A percentile compares a stretch with the other conserved stretches of the same genome.
Evolutionary conservation across 352 stramenopile genomes (phyloP).

Genomic region (Elongisporangium undulatum): DNA sequence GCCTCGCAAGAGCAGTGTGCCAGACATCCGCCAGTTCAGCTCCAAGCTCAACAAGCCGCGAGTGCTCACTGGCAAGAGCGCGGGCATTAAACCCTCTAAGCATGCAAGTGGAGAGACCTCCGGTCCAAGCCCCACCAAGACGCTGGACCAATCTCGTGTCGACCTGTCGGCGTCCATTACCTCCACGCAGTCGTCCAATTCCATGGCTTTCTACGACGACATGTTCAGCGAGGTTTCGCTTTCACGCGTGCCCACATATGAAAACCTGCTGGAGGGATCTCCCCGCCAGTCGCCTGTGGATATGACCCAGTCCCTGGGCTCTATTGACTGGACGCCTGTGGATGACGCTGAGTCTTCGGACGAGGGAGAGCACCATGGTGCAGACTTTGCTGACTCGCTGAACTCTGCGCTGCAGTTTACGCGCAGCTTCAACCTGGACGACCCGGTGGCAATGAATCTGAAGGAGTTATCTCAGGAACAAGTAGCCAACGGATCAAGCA

Average conservation of each 20-base stretch:
- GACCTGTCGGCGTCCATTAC: slow-evolving; percentile 63
- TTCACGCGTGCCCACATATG: slow-evolving; percentile 6
- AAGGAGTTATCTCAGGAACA: background rate
- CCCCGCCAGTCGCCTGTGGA: slow-evolving; percentile 26
- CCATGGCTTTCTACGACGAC: slow-evolving; percentile 51
- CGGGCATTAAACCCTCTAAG: background rate
- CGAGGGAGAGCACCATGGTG: background rate
- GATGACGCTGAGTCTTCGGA: slow-evolving; percentile 24
- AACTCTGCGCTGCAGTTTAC: background rate
- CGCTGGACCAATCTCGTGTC: slow-evolving; percentile 21
- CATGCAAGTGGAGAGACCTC: background rate
- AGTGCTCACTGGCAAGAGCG: background rate
- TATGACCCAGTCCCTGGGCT: slow-evolving; percentile 31
- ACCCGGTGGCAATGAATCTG: background rate
- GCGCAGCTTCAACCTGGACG: background rate
- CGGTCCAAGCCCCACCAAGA: slow-evolving; percentile 12
- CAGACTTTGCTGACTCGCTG: background rate
- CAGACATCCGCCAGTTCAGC: background rate
- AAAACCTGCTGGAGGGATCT: slow-evolving; percentile 20
- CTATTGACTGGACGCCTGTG: slow-evolving; percentile 36
- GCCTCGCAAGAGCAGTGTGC: background rate
- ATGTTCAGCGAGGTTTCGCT: slow-evolving; percentile 42
- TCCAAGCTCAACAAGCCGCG: background rate
- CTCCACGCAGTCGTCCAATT: slow-evolving; percentile 52
- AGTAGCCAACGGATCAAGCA: background rate